Conservation (phyloP, 768 basidiomycete genomes). For the Glaciozyma antarctica region DNA sequence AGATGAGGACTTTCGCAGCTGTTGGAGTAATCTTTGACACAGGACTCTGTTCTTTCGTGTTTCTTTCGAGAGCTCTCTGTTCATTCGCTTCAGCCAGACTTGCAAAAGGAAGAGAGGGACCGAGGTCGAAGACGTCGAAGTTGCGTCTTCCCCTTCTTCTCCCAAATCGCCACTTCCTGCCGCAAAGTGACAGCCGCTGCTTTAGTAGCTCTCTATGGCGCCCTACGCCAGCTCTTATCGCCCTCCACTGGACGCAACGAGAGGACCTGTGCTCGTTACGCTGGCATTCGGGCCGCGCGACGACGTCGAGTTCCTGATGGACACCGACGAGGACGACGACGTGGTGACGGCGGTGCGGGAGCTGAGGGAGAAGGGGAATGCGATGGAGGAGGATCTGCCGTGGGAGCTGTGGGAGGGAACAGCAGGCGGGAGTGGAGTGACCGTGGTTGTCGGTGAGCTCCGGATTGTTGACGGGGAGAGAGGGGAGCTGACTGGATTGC, state of each 20-base stretch:
- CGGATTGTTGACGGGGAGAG: not conserved
- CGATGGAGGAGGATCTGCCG: constrained; percentile 14
- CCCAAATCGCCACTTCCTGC: too few species aligned
- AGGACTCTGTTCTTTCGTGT: not conserved
- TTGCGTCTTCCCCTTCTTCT: not conserved
- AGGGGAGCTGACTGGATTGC: not conserved
- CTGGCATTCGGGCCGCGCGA: not conserved
- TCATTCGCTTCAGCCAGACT: too few species aligned
- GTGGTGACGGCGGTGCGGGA: constrained; percentile 9
- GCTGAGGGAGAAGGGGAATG: not conserved
- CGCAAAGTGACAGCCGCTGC: too few species aligned
- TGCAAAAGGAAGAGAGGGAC: too few species aligned
- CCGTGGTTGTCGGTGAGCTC: constrained; percentile 15
- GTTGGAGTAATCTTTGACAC: too few species aligned
- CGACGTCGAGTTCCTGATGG: not conserved
- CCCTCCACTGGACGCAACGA: not conserved
- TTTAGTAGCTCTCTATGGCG: too few species aligned
- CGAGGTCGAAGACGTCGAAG: too few species aligned
- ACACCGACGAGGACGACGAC: not conserved
- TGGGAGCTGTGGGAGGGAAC: constrained; percentile 3
- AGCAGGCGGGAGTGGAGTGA: not conserved
- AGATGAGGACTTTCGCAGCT: not conserved
- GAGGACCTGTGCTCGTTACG: not conserved
- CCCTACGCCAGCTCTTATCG: not conserved
- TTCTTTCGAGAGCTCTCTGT: too few species aligned